phyloP scores from a whole-genome alignment of 208 protist species.

The Trypanosomatidae sp. region DNA sequence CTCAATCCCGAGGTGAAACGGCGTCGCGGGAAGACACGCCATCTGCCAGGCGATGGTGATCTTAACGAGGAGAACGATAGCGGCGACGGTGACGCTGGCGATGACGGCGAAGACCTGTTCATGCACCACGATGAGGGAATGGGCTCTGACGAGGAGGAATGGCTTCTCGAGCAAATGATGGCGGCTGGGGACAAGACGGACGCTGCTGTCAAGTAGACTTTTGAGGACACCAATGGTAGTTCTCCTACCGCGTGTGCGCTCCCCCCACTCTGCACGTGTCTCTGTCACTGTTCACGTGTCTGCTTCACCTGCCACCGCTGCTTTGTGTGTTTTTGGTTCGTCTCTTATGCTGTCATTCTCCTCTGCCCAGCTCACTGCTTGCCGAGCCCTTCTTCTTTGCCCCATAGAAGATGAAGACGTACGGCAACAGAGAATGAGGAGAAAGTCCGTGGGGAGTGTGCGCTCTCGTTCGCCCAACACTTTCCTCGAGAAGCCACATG shows the following conservation, averaged over 20 bases:
- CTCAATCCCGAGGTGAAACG: constrained; percentile 8
- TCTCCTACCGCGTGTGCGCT: neutral
- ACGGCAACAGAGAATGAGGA: too few relatives aligned
- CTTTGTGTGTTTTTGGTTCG: neutral
- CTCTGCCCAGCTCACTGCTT: neutral
- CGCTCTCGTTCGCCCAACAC: neutral
- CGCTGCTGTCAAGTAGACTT: neutral
- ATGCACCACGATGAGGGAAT: constrained; percentile 63
- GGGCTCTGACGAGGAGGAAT: constrained; percentile 73
- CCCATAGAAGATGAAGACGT: neutral
- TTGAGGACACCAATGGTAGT: neutral
- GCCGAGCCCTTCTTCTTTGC: neutral
- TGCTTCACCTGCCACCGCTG: neutral
- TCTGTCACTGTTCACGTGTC: neutral
- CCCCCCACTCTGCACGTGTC: neutral
- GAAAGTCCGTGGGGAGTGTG: neutral
- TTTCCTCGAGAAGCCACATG: neutral
- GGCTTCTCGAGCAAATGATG: constrained; percentile 87
- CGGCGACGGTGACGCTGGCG: constrained; percentile 22
- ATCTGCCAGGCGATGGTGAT: neutral
- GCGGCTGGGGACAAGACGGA: neutral
- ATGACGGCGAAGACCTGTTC: constrained; percentile 43
- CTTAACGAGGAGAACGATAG: neutral
- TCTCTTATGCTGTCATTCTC: neutral
- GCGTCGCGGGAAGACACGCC: neutral